These are phyloP conservation scores for Petasospora rhodanensis DNA, from an alignment of 1,139 yeast genomes.

Conservation along the genomic window DNA sequence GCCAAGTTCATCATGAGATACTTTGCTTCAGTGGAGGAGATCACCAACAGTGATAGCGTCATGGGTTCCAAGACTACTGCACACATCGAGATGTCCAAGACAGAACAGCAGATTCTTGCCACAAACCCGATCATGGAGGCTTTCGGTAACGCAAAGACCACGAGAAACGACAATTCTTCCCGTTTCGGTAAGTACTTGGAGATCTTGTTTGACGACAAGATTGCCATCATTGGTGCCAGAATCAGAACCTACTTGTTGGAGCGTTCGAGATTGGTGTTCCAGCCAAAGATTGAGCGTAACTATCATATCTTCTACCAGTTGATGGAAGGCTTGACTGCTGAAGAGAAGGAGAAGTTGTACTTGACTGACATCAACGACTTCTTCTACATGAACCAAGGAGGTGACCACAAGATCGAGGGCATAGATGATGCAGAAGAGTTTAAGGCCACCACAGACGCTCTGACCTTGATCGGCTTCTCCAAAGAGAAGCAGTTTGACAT, in stretches of 20 bases:
- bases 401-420: constrained; percentile 58
- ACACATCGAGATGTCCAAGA: constrained; percentile 74
- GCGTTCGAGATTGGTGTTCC: constrained; percentile 91
- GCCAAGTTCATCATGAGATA: constrained; percentile 98
- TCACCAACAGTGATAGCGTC: constrained; percentile 31
- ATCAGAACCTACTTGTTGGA: constrained; percentile 90
- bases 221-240: constrained; percentile 88
- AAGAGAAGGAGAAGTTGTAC: constrained; percentile 53
- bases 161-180: constrained; percentile 95
- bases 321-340: constrained; percentile 68
- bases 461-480: constrained; percentile 71
- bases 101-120: constrained; percentile 92
- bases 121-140: constrained; percentile 99
- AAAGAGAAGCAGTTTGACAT: constrained; percentile 59
- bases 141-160: constrained; percentile 96
- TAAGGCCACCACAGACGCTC: constrained; percentile 66
- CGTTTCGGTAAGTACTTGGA: constrained; percentile 96
- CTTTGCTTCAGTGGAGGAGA: constrained; percentile 91
- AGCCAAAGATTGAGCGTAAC: constrained; percentile 83
- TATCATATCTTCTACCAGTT: constrained; percentile 95
- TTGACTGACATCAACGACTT: constrained; percentile 65
- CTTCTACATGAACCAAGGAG: constrained; percentile 88
- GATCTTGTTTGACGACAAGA: constrained; percentile 69
- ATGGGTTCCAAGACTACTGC: constrained; percentile 28
- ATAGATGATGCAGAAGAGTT: constrained; percentile 83